A percentile compares a stretch with the other conserved stretches of the same genome.
phyloP scores from a whole-genome alignment of 1,284 basidiomycete species.

The Leccinum solheimii region DNA sequence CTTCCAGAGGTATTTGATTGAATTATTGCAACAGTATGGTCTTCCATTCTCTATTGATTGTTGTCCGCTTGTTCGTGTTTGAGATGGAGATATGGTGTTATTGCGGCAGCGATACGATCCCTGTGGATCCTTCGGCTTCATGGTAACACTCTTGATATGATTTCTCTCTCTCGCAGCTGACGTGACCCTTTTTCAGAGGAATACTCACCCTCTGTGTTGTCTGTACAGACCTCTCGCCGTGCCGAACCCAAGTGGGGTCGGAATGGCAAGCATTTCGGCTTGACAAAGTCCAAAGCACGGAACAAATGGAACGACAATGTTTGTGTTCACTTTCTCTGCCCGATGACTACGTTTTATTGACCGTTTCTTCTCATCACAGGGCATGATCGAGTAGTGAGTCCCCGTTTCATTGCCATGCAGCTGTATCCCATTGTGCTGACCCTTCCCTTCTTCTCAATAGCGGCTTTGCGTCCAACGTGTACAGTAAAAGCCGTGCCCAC shows the following conservation, averaged over 20 bases:
- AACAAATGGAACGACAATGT: slow-evolving; percentile 81
- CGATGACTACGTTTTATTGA: slow-evolving; percentile 10
- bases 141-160: slow-evolving; percentile 39
- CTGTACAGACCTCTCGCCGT: slow-evolving; percentile 67
- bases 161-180: slow-evolving; percentile 4
- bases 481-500: slow-evolving; percentile 71
- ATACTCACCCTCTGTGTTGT: slow-evolving; percentile 75
- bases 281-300: slow-evolving; percentile 76
- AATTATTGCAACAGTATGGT: slow-evolving; percentile 63
- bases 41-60: slow-evolving; percentile 9
- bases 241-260: slow-evolving; percentile 64
- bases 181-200: slow-evolving; percentile 43
- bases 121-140: slow-evolving; percentile 69
- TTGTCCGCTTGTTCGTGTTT: slow-evolving; percentile 57
- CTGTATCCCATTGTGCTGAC: slow-evolving; percentile 2
- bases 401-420: slow-evolving; percentile 27
- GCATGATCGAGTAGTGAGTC: slow-evolving; percentile 63
- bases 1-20: slow-evolving; percentile 79
- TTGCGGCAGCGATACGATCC: slow-evolving; percentile 63
- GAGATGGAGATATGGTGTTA: slow-evolving; percentile 82
- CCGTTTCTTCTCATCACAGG: slow-evolving; percentile 39
- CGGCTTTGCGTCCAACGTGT: slow-evolving; percentile 75
- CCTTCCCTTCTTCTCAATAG: slow-evolving; percentile 35
- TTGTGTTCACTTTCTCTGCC: slow-evolving; percentile 23
- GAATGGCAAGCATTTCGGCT: slow-evolving; percentile 70